Conservation (phyloP, 176 grass and related monocot species). For the Musa schizocarpa region DNA sequence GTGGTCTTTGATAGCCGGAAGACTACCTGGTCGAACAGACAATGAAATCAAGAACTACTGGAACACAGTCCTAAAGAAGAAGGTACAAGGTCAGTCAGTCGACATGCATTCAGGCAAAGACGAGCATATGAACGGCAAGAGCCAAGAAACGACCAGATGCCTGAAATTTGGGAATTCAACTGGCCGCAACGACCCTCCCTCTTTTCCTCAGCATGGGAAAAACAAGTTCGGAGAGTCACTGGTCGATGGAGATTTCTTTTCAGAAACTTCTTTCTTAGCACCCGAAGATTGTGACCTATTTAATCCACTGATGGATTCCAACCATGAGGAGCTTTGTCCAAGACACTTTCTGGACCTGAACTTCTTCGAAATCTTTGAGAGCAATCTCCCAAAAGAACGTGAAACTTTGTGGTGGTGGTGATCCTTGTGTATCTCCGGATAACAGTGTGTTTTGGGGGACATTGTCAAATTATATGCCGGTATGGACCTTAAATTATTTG, state of each 20-base stretch:
- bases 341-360: not conserved
- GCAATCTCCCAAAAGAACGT: not conserved
- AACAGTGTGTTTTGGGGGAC: not conserved
- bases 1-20: conserved; percentile 13
- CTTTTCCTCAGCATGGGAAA: not conserved
- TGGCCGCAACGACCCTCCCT: not conserved
- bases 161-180: not conserved
- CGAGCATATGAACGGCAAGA: not conserved
- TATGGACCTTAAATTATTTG: not conserved
- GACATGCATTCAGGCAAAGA: not conserved
- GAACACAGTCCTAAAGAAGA: conserved; percentile 7
- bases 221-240: not conserved
- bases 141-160: not conserved
- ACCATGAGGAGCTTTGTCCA: not conserved
- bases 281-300: not conserved
- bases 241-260: not conserved
- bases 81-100: not conserved
- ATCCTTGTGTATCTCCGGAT: not conserved
- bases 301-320: not conserved
- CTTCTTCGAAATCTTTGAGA: not conserved
- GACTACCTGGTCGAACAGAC: conserved; percentile 3
- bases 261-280: not conserved
- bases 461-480: not conserved
- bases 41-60: conserved; percentile 7
- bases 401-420: not conserved